These are phyloP conservation scores for Oryza nivara DNA, from an alignment of 176 grass and related monocot genomes.

Conservation along the genomic window DNA sequence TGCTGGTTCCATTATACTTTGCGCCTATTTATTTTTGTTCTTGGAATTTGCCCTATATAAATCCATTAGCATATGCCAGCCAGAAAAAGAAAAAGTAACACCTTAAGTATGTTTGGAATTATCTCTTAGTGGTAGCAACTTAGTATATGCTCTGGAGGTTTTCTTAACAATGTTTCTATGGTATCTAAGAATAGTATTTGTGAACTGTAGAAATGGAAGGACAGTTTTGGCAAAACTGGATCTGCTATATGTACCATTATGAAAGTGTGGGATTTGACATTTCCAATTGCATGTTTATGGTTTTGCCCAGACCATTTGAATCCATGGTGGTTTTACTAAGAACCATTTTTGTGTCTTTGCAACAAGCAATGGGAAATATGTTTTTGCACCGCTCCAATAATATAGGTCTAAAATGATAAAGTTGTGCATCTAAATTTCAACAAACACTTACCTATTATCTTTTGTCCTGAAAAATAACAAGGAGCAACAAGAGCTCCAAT, in stretches of 20 bases:
- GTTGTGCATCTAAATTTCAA: neutral
- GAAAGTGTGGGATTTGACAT: neutral
- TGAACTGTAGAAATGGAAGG: neutral
- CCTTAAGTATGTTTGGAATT: neutral
- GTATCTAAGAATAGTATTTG: neutral
- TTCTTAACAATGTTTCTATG: neutral
- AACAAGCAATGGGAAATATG: neutral
- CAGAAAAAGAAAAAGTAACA: conserved; percentile 21
- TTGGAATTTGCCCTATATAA: neutral
- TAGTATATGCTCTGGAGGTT: neutral
- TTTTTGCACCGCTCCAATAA: neutral
- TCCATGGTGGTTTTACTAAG: conserved; percentile 2
- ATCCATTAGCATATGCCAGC: neutral
- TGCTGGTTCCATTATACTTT: neutral
- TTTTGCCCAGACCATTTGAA: conserved; percentile 13
- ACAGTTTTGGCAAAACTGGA: neutral
- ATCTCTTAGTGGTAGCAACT: neutral
- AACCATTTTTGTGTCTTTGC: neutral
- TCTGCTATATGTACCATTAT: neutral
- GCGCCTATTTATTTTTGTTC: neutral
- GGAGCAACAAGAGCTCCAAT: neutral
- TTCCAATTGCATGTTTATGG: neutral
- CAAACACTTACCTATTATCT: neutral
- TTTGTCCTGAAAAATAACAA: conserved; percentile 10
- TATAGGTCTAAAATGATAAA: neutral